These are phyloP conservation scores for Millerago galiae DNA, from an alignment of 805 yeast genomes.

Conservation along the genomic window DNA sequence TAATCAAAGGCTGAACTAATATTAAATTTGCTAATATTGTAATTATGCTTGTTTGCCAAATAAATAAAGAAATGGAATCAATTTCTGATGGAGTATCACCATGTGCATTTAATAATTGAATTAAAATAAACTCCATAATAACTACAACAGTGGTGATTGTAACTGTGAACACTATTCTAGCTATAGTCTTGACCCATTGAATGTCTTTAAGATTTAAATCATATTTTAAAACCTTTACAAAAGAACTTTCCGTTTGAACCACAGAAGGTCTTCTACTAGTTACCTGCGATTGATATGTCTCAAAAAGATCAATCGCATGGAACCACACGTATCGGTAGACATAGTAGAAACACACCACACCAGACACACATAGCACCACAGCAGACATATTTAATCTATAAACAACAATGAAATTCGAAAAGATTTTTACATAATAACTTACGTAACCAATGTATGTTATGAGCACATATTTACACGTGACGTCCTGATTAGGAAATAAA, in stretches of 20 bases:
- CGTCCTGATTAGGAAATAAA: neutral
- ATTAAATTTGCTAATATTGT: conserved; percentile 11
- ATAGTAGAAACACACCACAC: conserved; percentile 9
- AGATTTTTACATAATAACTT: neutral
- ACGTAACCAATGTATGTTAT: no score
- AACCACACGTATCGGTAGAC: conserved; percentile 17
- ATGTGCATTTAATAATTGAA: conserved; percentile 12
- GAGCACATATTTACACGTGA: neutral
- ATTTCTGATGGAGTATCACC: conserved; percentile 6
- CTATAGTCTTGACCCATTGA: conserved; percentile 5
- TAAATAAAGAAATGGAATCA: neutral
- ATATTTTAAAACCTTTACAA: conserved; percentile 7
- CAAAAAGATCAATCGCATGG: conserved; percentile 18
- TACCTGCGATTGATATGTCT: conserved; percentile 8
- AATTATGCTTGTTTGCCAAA: conserved; percentile 11
- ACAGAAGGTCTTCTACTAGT: neutral
- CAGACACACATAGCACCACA: conserved; percentile 5
- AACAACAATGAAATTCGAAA: neutral
- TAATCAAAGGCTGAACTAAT: conserved; percentile 17
- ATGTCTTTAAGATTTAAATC: neutral
- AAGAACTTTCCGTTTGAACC: conserved; percentile 2
- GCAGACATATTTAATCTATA: neutral
- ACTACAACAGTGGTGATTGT: conserved; percentile 14
- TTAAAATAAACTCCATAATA: conserved; percentile 19
- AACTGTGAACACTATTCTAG: conserved; percentile 17